Evolutionary conservation across 768 basidiomycete species (phyloP), one percentile per base, ranked within the genome.

Genomic region (Pleurotus cornucopiae): DNA sequence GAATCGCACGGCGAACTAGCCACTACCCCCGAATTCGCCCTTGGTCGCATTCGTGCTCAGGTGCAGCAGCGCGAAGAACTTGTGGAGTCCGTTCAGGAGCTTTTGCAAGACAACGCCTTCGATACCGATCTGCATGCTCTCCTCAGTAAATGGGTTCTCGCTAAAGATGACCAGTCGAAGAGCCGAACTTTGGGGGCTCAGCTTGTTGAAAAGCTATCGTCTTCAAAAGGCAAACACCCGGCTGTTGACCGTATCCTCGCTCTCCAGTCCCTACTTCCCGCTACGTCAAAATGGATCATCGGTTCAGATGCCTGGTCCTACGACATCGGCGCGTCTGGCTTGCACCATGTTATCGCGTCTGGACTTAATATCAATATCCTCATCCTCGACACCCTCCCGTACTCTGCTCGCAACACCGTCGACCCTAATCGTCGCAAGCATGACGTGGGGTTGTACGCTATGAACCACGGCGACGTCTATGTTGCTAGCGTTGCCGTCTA

Each of bases 231-330:
- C 14, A 58, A 68, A 6, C 74, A 78, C 57, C 68, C 78, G 4
- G 70, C 78, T 6, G 82, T 80, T 4, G 71, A 82, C 40, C 77
- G 77, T 25, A 78, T 91, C 45, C 77, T 92, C 38, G 64, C 78
- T 13, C 73, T 89, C 9, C 78, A 78, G 40, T 71, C 81, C 16
- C 81, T 86, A 61, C 83, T 97, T 62, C 73, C 82, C 41, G 74
- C 84, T 6, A 76, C 76, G 38, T 94, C 91, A 5, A 80, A 91
- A 57, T 99, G 97, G 97, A 98, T 99, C 70, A 89, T 99, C 62
- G 94, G 96, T 16, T 98, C 95, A 16, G 97, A 99, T 67, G 90
- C 92, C 0, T 98, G 97, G 97, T 89, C 95, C 0, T 93, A 97
- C 68, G 97, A 98, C 71, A 84, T 98, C 41, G 97, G 96, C 41